Conservation (phyloP, 1,139 yeast species). For the Candida anutae region DNA sequence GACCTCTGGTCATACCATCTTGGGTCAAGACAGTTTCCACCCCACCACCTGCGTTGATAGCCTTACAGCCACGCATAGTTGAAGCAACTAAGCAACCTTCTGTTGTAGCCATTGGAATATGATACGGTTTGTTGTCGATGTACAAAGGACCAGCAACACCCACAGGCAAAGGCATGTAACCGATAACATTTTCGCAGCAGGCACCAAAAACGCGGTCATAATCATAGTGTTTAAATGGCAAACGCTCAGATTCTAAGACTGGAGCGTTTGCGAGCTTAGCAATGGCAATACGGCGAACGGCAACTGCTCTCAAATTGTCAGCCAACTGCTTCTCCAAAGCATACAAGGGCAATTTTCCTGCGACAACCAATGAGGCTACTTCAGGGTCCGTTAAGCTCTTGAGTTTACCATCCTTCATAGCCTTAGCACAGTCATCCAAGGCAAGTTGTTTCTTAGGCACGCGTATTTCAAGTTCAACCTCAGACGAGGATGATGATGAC, state of each 20-base stretch:
- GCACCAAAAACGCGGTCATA: constrained; percentile 97
- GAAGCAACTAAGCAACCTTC: constrained; percentile 98
- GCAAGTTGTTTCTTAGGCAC: constrained; percentile 21
- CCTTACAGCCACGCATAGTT: constrained; percentile 98
- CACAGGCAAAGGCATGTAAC: constrained; percentile 90
- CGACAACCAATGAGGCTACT: constrained; percentile 58
- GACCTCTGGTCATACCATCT: constrained; percentile 99
- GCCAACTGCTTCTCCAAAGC: constrained; percentile 88
- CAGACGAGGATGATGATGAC: constrained; percentile 2
- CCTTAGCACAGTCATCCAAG: constrained; percentile 54
- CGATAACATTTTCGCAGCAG: constrained; percentile 97
- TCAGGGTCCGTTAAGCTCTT: constrained; percentile 64
- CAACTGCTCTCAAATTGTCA: constrained; percentile 86
- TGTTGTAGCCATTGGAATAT: constrained; percentile 98
- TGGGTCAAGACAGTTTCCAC: constrained; percentile 83
- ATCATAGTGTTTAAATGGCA: constrained; percentile 81
- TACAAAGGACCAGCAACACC: constrained; percentile 97
- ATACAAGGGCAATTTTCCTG: constrained; percentile 81
- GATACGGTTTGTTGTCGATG: constrained; percentile 80
- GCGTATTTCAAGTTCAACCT: constrained; percentile 19
- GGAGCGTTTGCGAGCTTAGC: constrained; percentile 80
- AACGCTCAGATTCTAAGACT: constrained; percentile 57
- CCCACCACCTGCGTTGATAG: constrained; percentile 96
- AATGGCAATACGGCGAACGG: constrained; percentile 85
- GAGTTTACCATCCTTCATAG: constrained; percentile 67